Evolutionary conservation across 2,329 filamentous ascomycete genomes (phyloP), one percentile per base, ranked within the genome.

Genomic region (Trichoderma sp.): DNA sequence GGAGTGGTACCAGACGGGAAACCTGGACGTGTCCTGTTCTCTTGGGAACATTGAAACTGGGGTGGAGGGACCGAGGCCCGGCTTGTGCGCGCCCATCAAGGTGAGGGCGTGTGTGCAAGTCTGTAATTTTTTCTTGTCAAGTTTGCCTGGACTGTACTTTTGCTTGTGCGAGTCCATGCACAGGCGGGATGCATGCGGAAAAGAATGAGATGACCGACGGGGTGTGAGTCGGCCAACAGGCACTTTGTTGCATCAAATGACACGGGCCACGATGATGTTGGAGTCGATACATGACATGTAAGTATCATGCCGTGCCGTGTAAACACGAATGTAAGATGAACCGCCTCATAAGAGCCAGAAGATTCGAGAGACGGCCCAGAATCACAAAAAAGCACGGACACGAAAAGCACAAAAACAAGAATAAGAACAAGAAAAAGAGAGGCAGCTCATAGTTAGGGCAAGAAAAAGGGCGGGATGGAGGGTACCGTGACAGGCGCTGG

Each of bases 401-500:
- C 18, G 3, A 35, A 63, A 63, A 21, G n/a, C 29, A 33, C 8
- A 35, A 63, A 29, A 16, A 27, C 27, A 11, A 27, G 62, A 38
- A 41, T 11, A 63, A 63, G 60, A 63, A 53, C n/a, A 63, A 63
- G 60, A 35, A 63, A 63, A 35, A 29, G 21, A 35, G 60, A 63
- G 31, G 60, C 29, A 63, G 38, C n/a, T 33, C 41, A 33, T 33
- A 41, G 38, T 41, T 41, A 41, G n/a, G 41, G 35, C 38, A 29
- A 16, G 56, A n/a, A 29, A 45, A 18, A 67, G 27, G 66, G 50
- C 24, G 35, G 24, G 21, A 33, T 31, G 68, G 68, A 71, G 68
- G 68, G 68, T 71, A 71, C 68, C 68, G 68, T 71, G 68, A 71
- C 68, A 50, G 35, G 68, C 68, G 56, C 56, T 59, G 66, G 66